Evolutionary conservation across 805 yeast species (phyloP).

Genomic region (Hanseniaspora thailandica): DNA sequence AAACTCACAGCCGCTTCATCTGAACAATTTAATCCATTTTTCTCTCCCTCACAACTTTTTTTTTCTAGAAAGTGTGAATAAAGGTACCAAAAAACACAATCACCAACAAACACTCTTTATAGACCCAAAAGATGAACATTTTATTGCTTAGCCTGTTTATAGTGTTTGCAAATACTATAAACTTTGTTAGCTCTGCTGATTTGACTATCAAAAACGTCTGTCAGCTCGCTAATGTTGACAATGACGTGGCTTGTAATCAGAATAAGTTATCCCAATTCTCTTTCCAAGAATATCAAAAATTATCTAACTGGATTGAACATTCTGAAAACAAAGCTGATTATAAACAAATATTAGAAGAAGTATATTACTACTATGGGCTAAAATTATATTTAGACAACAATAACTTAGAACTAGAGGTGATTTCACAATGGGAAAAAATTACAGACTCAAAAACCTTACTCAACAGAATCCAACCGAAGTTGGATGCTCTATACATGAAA

Average conservation of each 20-base stretch:
- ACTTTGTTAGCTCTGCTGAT: neutral
- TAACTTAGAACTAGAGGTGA: conserved; percentile 1
- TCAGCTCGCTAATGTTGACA: neutral
- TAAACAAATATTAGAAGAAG: neutral
- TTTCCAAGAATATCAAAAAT: conserved; percentile 10
- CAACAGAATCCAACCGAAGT: conserved; percentile 39
- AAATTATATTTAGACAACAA: conserved; percentile 1
- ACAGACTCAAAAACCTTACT: conserved; percentile 19
- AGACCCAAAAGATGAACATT: neutral
- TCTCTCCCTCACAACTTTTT: neutral
- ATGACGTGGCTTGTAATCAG: conserved; percentile 1
- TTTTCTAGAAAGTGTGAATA: neutral
- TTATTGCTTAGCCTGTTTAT: neutral
- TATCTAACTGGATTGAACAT: neutral
- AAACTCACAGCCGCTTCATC: neutral
- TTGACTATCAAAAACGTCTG: neutral
- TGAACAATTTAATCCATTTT: neutral
- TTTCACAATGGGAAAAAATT: conserved; percentile 13
- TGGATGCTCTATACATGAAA: conserved; percentile 39
- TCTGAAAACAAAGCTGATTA: neutral
- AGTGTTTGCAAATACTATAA: neutral
- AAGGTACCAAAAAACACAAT: too few species aligned
- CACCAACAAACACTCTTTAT: neutral
- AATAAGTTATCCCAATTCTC: conserved; percentile 2
- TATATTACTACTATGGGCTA: conserved; percentile 7